phyloP scores from a whole-genome alignment of 371 early-diverging fungal genomes.

The Basidiobolus heterosporus region DNA sequence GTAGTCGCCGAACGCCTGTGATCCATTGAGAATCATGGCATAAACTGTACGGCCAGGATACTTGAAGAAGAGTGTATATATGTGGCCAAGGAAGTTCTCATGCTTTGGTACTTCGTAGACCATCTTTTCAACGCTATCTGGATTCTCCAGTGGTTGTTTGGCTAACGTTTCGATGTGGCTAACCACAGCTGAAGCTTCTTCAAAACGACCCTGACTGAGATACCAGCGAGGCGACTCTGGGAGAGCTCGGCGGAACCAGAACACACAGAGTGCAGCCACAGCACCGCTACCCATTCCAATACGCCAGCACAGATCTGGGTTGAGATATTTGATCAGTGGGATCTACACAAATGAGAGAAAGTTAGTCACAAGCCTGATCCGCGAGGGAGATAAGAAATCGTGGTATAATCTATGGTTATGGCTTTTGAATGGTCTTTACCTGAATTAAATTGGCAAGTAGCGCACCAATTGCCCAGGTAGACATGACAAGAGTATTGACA shows the following conservation, averaged over 20 bases:
- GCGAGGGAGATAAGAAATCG: too few relatives aligned
- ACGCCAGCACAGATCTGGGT: constrained; percentile 1
- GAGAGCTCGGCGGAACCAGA: not conserved
- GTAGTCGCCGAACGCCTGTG: constrained; percentile 8
- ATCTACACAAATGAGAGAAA: not conserved
- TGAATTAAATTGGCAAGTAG: constrained; percentile 1
- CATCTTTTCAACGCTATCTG: not conserved
- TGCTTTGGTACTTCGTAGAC: not conserved
- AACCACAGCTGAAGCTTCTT: constrained; percentile 3
- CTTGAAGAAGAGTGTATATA: not conserved
- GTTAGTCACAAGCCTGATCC: too few relatives aligned
- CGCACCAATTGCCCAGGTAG: constrained; percentile 5
- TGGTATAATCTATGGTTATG: too few relatives aligned
- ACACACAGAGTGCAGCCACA: too few relatives aligned
- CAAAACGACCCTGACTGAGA: constrained; percentile 1
- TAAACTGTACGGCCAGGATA: constrained; percentile 4
- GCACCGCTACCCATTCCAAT: constrained; percentile 6
- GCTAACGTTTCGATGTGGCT: constrained; percentile 1
- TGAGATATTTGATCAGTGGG: constrained; percentile 3
- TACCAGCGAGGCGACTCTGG: constrained; percentile 7
- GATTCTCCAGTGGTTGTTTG: constrained; percentile 2
- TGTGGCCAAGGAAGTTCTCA: not conserved
- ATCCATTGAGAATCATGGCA: constrained; percentile 4
- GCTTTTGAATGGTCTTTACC: too few relatives aligned
- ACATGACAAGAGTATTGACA: constrained; percentile 5